Base-by-base conservation (phyloP, 2,329 filamentous ascomycete genomes). In the Cytospora piceae region DNA sequence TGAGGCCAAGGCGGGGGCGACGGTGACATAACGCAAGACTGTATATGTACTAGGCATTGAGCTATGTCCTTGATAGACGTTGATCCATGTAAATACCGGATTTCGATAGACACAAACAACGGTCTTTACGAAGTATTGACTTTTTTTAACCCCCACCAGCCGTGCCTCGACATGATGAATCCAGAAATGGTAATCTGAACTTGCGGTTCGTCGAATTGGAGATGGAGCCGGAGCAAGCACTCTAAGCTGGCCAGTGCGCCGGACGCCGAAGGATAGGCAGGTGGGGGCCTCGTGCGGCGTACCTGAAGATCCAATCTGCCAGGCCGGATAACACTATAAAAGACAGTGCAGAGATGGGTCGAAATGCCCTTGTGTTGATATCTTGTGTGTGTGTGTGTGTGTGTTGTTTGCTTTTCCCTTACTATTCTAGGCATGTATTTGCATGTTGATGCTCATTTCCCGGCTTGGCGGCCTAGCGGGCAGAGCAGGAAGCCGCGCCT, bases 371-470 rank as follows among this genome's bases (percentile, higher is more conserved):
- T n/a, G n/a, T n/a, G n/a, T n/a, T 15, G 7, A n/a, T 46, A n/a
- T 46, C 20, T 22, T 46, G 20, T 34, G 7, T 7, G 20, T 46
- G 7, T 7, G 8, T 9, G 6, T 11, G 5, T 4, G 9, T 20
- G 7, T 42, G 39, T 17, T 39, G 37, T 15, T 39, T 17, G 39
- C 15, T 14, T 46, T 46, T 9, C n/a, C 22, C 9, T 20, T 22
- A 24, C n/a, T 49, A 24, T 49, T 49, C 42, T 46, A 46, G 42
- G 20, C 42, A 9, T 9, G 42, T 11, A 46, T n/a, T 2, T 11
- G 60, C 60, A 51, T 64, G 62, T 66, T 63, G 68, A 69, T 67
- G 49, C 70, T 62, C 46, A 58, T 66, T 42, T 63, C 54, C 27
- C 27, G 27, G 27, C 3, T 29, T 29, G 5, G 27, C 65, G 63